Evolutionary conservation across 1,284 basidiomycete genomes (phyloP).

Genomic region (Pascua sp.): DNA sequence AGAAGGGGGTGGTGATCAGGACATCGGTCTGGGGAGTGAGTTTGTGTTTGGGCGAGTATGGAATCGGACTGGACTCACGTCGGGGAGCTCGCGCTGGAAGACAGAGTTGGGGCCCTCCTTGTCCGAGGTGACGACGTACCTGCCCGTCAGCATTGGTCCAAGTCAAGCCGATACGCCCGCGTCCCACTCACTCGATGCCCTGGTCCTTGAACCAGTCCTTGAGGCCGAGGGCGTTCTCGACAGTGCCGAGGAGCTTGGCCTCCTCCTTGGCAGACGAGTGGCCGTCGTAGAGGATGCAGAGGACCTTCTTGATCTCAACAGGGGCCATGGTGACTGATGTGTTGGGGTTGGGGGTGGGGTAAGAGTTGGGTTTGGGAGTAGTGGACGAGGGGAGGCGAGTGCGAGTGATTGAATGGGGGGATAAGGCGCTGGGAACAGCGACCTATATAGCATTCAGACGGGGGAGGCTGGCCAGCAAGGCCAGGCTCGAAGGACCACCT

Average conservation of each 20-base stretch:
- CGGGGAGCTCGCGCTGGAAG: constrained; percentile 75
- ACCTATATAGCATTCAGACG: too few relatives aligned
- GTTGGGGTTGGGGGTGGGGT: too few relatives aligned
- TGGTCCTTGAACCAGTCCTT: constrained; percentile 66
- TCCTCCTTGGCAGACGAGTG: constrained; percentile 66
- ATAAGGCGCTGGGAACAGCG: too few relatives aligned
- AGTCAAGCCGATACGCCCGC: constrained; percentile 39
- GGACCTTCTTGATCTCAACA: constrained; percentile 55
- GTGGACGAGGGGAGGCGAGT: too few relatives aligned
- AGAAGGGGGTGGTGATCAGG: constrained; percentile 79
- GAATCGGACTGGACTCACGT: constrained; percentile 55
- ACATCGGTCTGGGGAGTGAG: constrained; percentile 36
- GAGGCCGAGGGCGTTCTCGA: constrained; percentile 84
- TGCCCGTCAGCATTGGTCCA: constrained; percentile 13
- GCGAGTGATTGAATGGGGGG: too few relatives aligned
- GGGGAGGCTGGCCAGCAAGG: too few relatives aligned
- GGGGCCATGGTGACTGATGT: too few relatives aligned
- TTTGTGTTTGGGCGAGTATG: not conserved
- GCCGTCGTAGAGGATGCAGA: constrained; percentile 65
- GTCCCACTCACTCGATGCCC: constrained; percentile 68
- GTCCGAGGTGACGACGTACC: constrained; percentile 63
- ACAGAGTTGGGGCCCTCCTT: constrained; percentile 82
- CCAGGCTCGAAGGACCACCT: too few relatives aligned
- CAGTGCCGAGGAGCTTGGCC: constrained; percentile 79
- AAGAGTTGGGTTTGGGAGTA: too few relatives aligned